Conservation (phyloP, 768 basidiomycete genomes). For the Amanita rubescens region DNA sequence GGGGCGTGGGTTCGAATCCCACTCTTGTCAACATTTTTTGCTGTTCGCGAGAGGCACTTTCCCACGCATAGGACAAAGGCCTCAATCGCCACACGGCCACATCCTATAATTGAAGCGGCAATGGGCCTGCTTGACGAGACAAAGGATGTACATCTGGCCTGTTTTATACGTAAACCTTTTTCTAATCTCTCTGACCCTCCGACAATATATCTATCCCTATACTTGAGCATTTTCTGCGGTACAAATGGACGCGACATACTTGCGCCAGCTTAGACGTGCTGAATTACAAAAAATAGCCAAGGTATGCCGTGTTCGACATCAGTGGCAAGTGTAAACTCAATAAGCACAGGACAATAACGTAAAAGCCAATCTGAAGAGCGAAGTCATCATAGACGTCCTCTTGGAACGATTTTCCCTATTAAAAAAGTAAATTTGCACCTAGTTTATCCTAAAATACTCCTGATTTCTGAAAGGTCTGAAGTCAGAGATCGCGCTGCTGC, state of each 20-base stretch:
- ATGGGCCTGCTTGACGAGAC: neutral
- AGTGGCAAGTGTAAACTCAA: neutral
- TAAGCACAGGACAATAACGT: constrained; percentile 13
- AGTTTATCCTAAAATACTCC: neutral
- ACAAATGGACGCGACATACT: constrained; percentile 7
- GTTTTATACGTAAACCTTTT: neutral
- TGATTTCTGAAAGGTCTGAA: neutral
- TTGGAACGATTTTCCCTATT: constrained; percentile 3
- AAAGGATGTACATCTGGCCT: neutral
- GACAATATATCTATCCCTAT: neutral
- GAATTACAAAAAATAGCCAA: constrained; percentile 16
- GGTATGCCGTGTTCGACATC: constrained; percentile 4
- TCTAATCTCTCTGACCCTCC: neutral
- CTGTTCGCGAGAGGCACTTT: neutral
- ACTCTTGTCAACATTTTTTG: constrained; percentile 27
- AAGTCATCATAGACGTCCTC: constrained; percentile 13
- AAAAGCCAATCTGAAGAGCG: constrained; percentile 17
- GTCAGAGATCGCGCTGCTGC: neutral
- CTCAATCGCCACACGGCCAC: too few relatives aligned
- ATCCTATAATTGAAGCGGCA: neutral
- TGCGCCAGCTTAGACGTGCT: constrained; percentile 9
- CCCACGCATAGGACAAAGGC: too few relatives aligned
- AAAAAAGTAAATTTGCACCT: neutral
- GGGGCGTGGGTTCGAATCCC: constrained; percentile 37
- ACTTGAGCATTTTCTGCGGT: neutral